Evolutionary conservation across 441 rosid species (phyloP).

Genomic region (Arabidopsis hybrid): DNA sequence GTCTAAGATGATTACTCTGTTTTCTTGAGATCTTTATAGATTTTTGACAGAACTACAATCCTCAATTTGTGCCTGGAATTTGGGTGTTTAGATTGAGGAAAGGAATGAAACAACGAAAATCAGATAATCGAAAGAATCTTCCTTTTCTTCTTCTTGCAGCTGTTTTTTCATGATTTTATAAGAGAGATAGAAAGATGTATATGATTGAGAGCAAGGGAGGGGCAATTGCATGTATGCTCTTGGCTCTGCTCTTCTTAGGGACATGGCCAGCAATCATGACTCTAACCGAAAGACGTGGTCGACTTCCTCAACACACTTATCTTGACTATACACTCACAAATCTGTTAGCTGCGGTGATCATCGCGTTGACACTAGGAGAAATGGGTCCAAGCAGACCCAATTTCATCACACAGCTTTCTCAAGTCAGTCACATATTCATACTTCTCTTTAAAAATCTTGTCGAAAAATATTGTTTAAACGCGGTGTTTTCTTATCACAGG

Average conservation of each 20-base stretch:
- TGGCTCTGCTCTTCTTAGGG: slow-evolving; percentile 76
- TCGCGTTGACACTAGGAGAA: slow-evolving; percentile 80
- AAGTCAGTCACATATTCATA: slow-evolving; percentile 49
- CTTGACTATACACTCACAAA: slow-evolving; percentile 82
- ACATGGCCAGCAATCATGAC: slow-evolving; percentile 91
- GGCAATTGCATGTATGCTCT: slow-evolving; percentile 79
- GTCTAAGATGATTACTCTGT: neutral
- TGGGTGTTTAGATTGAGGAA: slow-evolving; percentile 7
- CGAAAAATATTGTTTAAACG: neutral
- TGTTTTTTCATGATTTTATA: neutral
- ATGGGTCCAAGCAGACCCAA: slow-evolving; percentile 66
- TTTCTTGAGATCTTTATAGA: neutral
- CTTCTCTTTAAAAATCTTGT: neutral
- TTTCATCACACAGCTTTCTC: slow-evolving; percentile 68
- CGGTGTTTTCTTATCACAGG: slow-evolving; percentile 48
- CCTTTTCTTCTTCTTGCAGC: slow-evolving; percentile 16
- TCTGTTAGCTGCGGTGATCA: slow-evolving; percentile 79
- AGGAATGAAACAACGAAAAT: neutral
- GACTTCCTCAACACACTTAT: slow-evolving; percentile 92
- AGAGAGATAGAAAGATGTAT: slow-evolving; percentile 37
- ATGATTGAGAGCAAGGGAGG: slow-evolving; percentile 73
- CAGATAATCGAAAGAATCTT: neutral
- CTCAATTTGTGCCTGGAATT: neutral
- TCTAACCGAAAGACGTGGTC: slow-evolving; percentile 75
- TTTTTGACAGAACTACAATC: neutral